Base-by-base conservation (phyloP, 1,284 basidiomycete species). In the Trametes hirsuta region DNA sequence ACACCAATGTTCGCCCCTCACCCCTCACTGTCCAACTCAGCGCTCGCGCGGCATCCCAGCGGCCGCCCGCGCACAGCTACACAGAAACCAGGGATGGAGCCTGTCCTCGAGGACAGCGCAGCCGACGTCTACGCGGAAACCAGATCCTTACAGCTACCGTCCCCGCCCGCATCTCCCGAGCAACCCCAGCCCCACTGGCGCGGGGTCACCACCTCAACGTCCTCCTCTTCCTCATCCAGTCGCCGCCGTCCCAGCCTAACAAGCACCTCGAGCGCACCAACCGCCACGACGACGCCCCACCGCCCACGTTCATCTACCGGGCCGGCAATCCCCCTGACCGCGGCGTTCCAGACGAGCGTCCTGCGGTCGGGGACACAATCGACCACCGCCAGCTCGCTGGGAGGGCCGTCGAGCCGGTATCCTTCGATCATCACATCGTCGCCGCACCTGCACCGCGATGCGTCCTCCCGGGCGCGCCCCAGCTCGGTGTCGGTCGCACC, bases 111-210 rank as follows among this genome's bases (percentile, higher is more conserved):
- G 56, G 63, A 67, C 50, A 53, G 47, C 34, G 53, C 54, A 10
- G 51, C 55, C 46, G 59, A 60, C 41, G 62, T 54, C 47, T 60
- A 59, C 47, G 59, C 66, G 48, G 59, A 48, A 41, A 58, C 61
- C 48, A 55, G 61, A 44, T 64, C 71, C 46, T 65, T 71, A 44
- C 72, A 72, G 55, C 68, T 72, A 30, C 72, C 72, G 24, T 72
- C 72, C 44, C 72, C 72, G 37, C 71, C 72, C 24, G 66, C 69
- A 46, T 72, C 72, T 11, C 72, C 72, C 9, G 62, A 69, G 52
- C 64, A 68, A 47, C 21, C 22, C 34, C 49, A 47, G 34, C 49
- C 39, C n/a, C 63, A 54, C 45, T 58, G 48, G 50, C 58, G 54
- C 18, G 57, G 40, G 8, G 18, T 34, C 41, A n/a, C 8, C 4